Base-by-base conservation (phyloP, 257 asterid species). In the Gentiana macrophylla region DNA sequence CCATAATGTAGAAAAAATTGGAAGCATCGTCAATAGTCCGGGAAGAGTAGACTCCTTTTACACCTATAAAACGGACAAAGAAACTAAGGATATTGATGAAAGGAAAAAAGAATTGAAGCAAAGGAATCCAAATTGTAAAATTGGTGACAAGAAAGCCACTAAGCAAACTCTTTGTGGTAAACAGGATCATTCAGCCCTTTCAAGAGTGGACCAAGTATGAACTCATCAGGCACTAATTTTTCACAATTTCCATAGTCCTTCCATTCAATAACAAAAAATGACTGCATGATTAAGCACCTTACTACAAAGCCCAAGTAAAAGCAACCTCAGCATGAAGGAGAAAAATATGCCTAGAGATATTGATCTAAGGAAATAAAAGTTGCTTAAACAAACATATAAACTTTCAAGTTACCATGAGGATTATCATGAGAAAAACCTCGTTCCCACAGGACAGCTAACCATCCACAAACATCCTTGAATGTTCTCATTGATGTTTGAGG, bases 341-440 rank as follows among this genome's bases (percentile, higher is more conserved):
- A 56, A 55, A 59, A 35, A 62, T 32, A 47, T 32, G 38, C 34
- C 34, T 7, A 13, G 10, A 33, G 12, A 59, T 52, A 46, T 32
- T 60, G 33, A 13, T 4, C 52, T 43, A 35, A 9, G 41, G 35
- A 36, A 6, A 50, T 5, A 34, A 55, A 37, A 15, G 36, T 47
- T 37, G 6, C 44, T 36, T 35, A 10, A 52, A 50, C 10, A 52
- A 50, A 43, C 50, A 32, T 32, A 24, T 10, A 46, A 48, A 24
- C 9, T 2, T 46, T 51, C 24, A 50, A 15, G 53, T 12, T 51
- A 86, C 97, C 96, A 71, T 78, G 96, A 73, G 97, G 97, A 67
- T 90, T 90, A 74, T 80, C 94, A 70, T 90, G 97, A 72, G 74
- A 82, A 66, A 90, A 84, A 36, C 96, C 97, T 59, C 94, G 94